Evolutionary conservation across 2,329 filamentous ascomycete species (phyloP).

Genomic region (Spiromastix sp.): DNA sequence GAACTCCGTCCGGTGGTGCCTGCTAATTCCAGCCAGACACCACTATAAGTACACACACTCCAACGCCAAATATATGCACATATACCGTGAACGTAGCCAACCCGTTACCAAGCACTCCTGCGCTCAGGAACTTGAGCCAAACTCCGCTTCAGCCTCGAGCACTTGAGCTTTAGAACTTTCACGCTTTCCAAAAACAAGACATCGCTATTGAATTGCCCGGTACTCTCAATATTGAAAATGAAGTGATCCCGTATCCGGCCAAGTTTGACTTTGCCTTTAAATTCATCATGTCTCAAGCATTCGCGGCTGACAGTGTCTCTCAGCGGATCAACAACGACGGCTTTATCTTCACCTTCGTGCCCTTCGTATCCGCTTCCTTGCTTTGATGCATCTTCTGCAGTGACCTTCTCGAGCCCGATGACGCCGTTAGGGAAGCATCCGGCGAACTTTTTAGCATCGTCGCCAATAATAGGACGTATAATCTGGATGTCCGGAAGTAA

Average conservation of each 20-base stretch:
- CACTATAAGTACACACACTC: slow-evolving; percentile 1
- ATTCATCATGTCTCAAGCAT: slow-evolving; percentile 82
- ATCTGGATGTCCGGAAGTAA: slow-evolving; percentile 84
- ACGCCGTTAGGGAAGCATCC: slow-evolving; percentile 84
- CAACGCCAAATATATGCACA: too few relatives aligned
- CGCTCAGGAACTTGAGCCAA: slow-evolving; percentile 32
- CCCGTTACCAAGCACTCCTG: too few relatives aligned
- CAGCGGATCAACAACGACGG: slow-evolving; percentile 79
- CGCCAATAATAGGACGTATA: slow-evolving; percentile 68
- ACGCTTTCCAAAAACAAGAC: slow-evolving; percentile 86
- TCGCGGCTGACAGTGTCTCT: slow-evolving; percentile 93
- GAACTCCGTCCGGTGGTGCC: too few relatives aligned
- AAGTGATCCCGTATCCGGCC: slow-evolving; percentile 89
- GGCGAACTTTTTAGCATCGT: slow-evolving; percentile 80
- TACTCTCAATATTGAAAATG: slow-evolving; percentile 91
- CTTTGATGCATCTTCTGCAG: slow-evolving; percentile 51
- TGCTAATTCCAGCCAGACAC: neutral
- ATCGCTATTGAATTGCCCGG: slow-evolving; percentile 90
- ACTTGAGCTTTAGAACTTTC: slow-evolving; percentile 77
- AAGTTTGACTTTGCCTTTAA: slow-evolving; percentile 89
- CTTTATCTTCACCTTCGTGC: slow-evolving; percentile 70
- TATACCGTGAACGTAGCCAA: too few relatives aligned
- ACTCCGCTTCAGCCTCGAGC: slow-evolving; percentile 38
- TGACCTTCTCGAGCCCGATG: slow-evolving; percentile 66
- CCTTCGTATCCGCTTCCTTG: slow-evolving; percentile 58